Evolutionary conservation across 2,329 filamentous ascomycete species (phyloP).

Genomic region (Simplicillium aogashimaense): DNA sequence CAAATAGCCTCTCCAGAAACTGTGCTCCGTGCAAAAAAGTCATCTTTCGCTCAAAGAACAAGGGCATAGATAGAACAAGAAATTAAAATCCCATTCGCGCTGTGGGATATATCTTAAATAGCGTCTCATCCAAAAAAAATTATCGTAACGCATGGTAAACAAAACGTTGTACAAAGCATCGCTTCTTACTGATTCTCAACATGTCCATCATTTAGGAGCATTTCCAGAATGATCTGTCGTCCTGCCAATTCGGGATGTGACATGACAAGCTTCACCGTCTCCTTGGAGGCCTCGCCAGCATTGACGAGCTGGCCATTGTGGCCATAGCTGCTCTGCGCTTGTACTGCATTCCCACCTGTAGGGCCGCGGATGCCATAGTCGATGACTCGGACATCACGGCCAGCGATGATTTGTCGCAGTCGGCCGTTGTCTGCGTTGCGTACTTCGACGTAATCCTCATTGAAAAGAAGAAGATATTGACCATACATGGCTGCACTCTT

Average conservation of each 20-base stretch:
- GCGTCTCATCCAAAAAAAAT: background rate
- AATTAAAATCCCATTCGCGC: too few species aligned
- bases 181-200: constrained; percentile 28
- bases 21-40: too few species aligned
- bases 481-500: constrained; percentile 81
- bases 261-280: constrained; percentile 91
- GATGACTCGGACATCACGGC: constrained; percentile 78
- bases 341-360: constrained; percentile 35
- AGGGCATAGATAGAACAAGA: too few species aligned
- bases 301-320: constrained; percentile 22
- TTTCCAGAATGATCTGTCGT: constrained; percentile 81
- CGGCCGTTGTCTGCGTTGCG: constrained; percentile 93
- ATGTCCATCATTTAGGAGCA: constrained; percentile 85
- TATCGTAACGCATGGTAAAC: background rate
- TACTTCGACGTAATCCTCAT: constrained; percentile 94
- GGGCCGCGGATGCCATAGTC: constrained; percentile 70
- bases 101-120: too few species aligned
- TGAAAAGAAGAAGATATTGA: constrained; percentile 85
- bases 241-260: constrained; percentile 81
- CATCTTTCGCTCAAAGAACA: too few species aligned
- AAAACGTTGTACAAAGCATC: too few species aligned
- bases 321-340: constrained; percentile 21
- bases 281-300: constrained; percentile 41
- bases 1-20: too few species aligned
- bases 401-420: constrained; percentile 86